Evolutionary conservation across 169 alveolate species (phyloP).

Genomic region (Eimeria sp.): DNA sequence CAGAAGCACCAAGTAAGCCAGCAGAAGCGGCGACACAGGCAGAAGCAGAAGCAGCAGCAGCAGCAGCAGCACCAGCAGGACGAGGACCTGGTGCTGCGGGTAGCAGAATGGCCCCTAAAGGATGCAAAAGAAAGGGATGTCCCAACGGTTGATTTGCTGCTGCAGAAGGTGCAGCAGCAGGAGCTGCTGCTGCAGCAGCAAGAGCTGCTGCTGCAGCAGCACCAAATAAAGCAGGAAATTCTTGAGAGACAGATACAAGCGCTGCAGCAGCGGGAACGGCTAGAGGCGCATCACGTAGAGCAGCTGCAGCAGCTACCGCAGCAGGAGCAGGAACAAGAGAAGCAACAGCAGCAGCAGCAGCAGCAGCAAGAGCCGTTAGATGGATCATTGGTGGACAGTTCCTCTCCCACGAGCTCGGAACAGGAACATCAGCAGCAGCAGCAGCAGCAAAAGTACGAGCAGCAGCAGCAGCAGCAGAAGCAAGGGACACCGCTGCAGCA

Average conservation of each 20-base stretch:
- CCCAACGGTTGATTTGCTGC: background rate
- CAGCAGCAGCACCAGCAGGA: background rate
- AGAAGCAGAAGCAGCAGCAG: constrained; percentile 31
- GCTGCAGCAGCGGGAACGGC: constrained; percentile 48
- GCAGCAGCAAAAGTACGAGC: background rate
- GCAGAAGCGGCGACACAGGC: background rate
- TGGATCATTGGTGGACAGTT: background rate
- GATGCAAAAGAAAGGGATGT: background rate
- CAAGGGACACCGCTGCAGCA: constrained; percentile 6
- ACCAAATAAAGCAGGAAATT: background rate
- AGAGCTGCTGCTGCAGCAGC: background rate
- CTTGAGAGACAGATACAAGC: background rate
- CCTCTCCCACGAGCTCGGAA: background rate
- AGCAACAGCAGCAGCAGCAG: too few relatives aligned
- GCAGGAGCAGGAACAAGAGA: background rate
- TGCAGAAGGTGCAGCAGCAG: constrained; percentile 47
- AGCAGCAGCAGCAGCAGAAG: background rate
- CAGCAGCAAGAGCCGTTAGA: background rate
- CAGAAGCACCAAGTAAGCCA: background rate
- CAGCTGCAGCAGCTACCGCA: constrained; percentile 36
- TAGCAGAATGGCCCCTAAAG: background rate
- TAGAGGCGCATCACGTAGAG: constrained; percentile 32
- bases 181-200: constrained; percentile 11
- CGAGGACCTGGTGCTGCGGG: background rate
- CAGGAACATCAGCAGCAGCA: background rate